Conservation (phyloP, 2,329 filamentous ascomycete genomes). For the Fusarium udum region DNA sequence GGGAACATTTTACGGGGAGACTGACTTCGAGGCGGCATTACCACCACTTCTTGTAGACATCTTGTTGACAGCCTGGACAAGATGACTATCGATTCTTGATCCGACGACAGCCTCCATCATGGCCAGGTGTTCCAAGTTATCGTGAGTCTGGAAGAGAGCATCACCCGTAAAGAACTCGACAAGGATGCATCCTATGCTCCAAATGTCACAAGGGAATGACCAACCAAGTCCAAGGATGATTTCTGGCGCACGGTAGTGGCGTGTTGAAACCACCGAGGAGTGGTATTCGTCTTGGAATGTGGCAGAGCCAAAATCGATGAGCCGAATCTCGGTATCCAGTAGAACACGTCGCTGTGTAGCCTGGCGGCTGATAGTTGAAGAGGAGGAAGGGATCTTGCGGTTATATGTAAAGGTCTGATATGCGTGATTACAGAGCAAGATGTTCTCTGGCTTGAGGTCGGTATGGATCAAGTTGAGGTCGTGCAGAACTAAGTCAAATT, state of each 20-base stretch:
- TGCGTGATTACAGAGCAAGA: constrained; percentile 70
- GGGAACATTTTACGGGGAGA: neutral
- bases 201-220: constrained; percentile 78
- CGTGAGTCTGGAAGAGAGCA: constrained; percentile 76
- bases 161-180: constrained; percentile 78
- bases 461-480: constrained; percentile 98
- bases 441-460: constrained; percentile 76
- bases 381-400: constrained; percentile 74
- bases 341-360: constrained; percentile 72
- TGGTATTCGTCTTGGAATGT: constrained; percentile 80
- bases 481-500: constrained; percentile 75
- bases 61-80: constrained; percentile 61
- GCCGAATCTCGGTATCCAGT: constrained; percentile 73
- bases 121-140: constrained; percentile 77
- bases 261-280: constrained; percentile 75
- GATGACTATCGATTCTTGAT: constrained; percentile 64
- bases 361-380: constrained; percentile 66
- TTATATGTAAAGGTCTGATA: constrained; percentile 79
- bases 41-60: constrained; percentile 65
- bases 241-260: constrained; percentile 75
- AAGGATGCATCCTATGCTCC: constrained; percentile 78
- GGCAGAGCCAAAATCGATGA: constrained; percentile 77
- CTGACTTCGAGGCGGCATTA: constrained; percentile 72
- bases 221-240: constrained; percentile 76
- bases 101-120: constrained; percentile 79